Base-by-base conservation (phyloP, 2,329 filamentous ascomycete species). In the Fusarium acutatum region DNA sequence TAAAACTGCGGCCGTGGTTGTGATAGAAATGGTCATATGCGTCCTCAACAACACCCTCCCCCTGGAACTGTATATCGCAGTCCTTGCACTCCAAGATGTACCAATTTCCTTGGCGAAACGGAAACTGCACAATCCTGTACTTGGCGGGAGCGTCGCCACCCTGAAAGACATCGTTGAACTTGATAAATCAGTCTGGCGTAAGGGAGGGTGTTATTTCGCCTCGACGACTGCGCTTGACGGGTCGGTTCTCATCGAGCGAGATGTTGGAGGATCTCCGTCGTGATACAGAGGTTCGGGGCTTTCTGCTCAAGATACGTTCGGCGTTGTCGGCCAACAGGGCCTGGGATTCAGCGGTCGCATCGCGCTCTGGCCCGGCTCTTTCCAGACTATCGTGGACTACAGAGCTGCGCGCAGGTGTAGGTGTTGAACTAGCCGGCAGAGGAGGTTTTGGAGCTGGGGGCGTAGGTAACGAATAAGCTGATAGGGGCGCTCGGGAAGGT, bases 371-470 rank as follows among this genome's bases (percentile, higher is more conserved):
- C 6, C 30, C 44, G 9, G 17, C 12, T 24, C 13, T 20, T 28
- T 41, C 44, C 22, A 15, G 26, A 18, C 26, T 32, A 20, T 47
- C 40, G 18, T 30, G 28, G 26, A 38, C 41, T 15, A 15, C n/a
- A n/a, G 64, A 64, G n/a, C 49, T 64, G 28, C 37, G 60, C 24
- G 59, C 32, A 5, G 63, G 59, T 20, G 63, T 66, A 15, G 44
- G 61, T 6, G 52, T 64, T 8, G 38, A 44, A 40, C 20, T n/a
- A 32, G n/a, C 17, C 4, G 30, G 60, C 14, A 30, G 7, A 30
- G 24, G 28, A 9, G 11, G 9, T 10, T 20, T 28, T 6, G 62
- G 17, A 12, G 30, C 12, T 20, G n/a, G 47, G 8, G 30, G 47
- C 8, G n/a, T 26, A 20, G 47, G 46, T n/a, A 64, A 59, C 5